Evolutionary conservation across 108 stramenopile genomes (phyloP), one percentile per base, ranked within the genome.

Genomic region (Nannochloropsis gaditana): DNA sequence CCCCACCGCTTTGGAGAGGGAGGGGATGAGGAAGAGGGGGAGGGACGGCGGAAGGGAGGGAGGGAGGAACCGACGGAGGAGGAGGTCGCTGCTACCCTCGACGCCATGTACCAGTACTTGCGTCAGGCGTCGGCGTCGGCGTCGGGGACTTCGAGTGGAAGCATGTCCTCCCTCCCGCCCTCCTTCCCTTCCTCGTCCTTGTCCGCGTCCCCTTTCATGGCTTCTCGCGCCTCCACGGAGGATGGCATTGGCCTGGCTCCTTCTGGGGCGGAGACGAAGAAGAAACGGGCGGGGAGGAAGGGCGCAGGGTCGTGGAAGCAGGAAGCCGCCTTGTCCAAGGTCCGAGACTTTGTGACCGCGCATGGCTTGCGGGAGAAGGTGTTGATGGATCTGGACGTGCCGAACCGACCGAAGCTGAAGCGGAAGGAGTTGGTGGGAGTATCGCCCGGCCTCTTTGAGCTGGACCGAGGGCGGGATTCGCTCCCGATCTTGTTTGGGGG

Each of bases 61-160:
- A 50, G 47, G 47, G 47, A 50, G 47, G 47, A 50, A 15, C 47
- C 47, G 47, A 50, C 47, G 47, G 47, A 50, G 47, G 47, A 50
- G 10, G 47, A 50, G 47, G 15, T 50, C 15, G 47, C 47, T 15
- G 10, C 47, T 10, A 50, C 47, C 10, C 10, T 50, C 47, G 47
- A 50, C 0, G 47, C 47, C 47, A 10, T 11, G 47, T 50, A 50
- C 47, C 47, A 50, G 11, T 50, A 50, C 47, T 15, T 50, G 11
- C 47, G 10, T 50, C 47, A 50, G 31, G 31, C 31, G 31, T 31
- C 31, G 31, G 31, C 31, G 31, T 31, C 31, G 31, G 31, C 31
- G 31, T 31, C 31, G 31, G 31, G 31, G 31, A 31, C 31, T 31
- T 31, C 31, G 31, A 19, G 45, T 42, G 41, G 45, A 41, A 41